Conservation (phyloP, 306 rosid species). For the Gleditsia sinensis region DNA sequence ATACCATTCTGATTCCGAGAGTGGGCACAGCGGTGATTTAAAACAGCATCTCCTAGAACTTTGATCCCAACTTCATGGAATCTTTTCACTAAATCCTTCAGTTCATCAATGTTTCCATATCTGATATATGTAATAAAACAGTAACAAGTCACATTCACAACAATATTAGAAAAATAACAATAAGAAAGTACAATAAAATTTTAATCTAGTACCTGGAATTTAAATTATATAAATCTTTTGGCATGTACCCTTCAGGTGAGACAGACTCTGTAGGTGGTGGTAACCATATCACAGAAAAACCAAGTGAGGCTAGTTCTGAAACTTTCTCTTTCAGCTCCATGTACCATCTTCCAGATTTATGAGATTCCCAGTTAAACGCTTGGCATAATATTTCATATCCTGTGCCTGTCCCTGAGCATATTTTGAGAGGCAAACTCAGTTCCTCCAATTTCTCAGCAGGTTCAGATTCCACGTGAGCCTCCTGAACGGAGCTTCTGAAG, state of each 20-base stretch:
- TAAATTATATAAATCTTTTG: conserved; percentile 81
- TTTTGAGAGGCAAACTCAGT: conserved; percentile 27
- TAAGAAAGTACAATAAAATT: not conserved
- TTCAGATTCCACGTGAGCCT: conserved; percentile 40
- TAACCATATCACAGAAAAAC: conserved; percentile 81
- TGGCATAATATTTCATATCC: conserved; percentile 88
- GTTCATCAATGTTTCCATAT: conserved; percentile 77
- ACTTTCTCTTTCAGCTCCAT: conserved; percentile 67
- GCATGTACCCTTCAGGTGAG: conserved; percentile 94
- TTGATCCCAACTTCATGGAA: conserved; percentile 71
- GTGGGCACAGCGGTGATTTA: conserved; percentile 92
- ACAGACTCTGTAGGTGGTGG: conserved; percentile 96
- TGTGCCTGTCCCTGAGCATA: conserved; percentile 65
- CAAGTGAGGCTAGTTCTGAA: conserved; percentile 65
- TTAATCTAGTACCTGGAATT: conserved; percentile 69
- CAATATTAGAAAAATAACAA: not conserved
- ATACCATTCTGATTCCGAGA: conserved; percentile 76
- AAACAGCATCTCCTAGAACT: conserved; percentile 85
- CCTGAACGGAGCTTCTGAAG: conserved; percentile 64
- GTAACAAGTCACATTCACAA: conserved; percentile 22
- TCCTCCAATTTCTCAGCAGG: conserved; percentile 32
- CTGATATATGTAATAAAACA: conserved; percentile 43
- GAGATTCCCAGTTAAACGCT: conserved; percentile 95
- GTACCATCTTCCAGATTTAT: conserved; percentile 84
- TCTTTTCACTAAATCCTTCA: conserved; percentile 65